Conservation (phyloP, 2,329 filamentous ascomycete species). For the Dryadomyces sulphureus region DNA sequence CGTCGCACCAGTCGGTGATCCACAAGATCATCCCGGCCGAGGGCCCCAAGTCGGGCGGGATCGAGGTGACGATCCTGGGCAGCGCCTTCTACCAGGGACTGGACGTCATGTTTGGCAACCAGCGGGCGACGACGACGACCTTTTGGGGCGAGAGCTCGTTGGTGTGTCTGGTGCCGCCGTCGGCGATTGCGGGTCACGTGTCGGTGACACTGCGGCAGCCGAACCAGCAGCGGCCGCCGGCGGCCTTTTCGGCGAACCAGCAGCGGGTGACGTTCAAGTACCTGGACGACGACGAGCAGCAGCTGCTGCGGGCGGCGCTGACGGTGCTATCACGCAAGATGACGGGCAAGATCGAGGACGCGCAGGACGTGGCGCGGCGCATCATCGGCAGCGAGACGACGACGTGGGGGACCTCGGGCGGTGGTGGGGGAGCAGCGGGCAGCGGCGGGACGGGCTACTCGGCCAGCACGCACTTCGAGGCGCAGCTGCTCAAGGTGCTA, state of each 20-base stretch:
- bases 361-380: conserved; percentile 44
- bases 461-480: conserved; percentile 43
- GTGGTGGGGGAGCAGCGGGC: conserved; percentile 9
- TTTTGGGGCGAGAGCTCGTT: conserved; percentile 72
- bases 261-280: conserved; percentile 51
- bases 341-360: conserved; percentile 46
- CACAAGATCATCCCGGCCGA: conserved; percentile 74
- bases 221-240: conserved; percentile 20
- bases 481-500: conserved; percentile 56
- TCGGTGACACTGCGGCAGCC: conserved; percentile 52
- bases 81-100: conserved; percentile 62
- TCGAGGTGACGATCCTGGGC: conserved; percentile 75
- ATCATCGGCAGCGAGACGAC: conserved; percentile 36
- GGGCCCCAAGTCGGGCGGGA: conserved; percentile 68
- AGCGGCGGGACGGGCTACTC: conserved; percentile 19
- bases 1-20: conserved; percentile 39
- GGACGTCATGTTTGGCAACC: conserved; percentile 69
- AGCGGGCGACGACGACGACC: conserved; percentile 53
- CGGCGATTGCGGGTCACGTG: conserved; percentile 51
- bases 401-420: conserved; percentile 26
- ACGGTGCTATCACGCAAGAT: conserved; percentile 44
- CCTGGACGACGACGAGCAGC: conserved; percentile 53
- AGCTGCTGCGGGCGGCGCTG: conserved; percentile 53
- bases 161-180: conserved; percentile 64
- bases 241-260: conserved; percentile 22